Base-by-base conservation (phyloP, 306 rosid genomes). In the Cucumis cinereus region DNA sequence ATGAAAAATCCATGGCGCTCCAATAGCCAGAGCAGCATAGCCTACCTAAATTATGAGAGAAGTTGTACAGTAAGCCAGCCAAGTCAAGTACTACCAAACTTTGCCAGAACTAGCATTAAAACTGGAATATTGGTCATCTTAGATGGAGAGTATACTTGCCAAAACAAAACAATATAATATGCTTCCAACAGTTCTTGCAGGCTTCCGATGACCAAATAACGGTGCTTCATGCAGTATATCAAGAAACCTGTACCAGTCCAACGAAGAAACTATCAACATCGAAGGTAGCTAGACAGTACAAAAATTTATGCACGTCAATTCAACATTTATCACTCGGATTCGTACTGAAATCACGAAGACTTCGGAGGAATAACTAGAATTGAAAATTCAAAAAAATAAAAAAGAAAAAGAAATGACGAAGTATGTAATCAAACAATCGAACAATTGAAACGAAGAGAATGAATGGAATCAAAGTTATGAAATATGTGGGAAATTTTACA, bases 191-290 rank as follows among this genome's bases (percentile, higher is more conserved):
- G 90, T 84, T 83, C 90, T 89, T 19, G 96, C 86, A 10, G 99
- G 82, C 73, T 92, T 89, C 72, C 99, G 91, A 73, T 95, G 95
- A 63, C 98, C 98, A 24, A 95, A 89, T 15, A 92, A 77, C 15
- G 99, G 98, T 82, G 99, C 96, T 80, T 95, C 99, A 30, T 95
- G 98, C 66, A 95, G 84, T 82, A 95, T 95, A 78, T 95, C 98
- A 16, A 95, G 86, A 84, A 95, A 95, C 82, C 99, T 95, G 26
- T 9, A 56, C 50, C 13, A 68, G 28, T 10, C 66, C 4, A 67
- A 56, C 57, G 13, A 5, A 33, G 17, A 24, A 80, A 78, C 14
- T 69, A 77, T 55, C n/a, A 66, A 16, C 17, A 14, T n/a, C 20
- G 22, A 68, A 66, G 52, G 30, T 5, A 40, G 52, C 26, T 38